Evolutionary conservation across 345 rosid species (phyloP).

Genomic region (Microthlaspi erraticum): DNA sequence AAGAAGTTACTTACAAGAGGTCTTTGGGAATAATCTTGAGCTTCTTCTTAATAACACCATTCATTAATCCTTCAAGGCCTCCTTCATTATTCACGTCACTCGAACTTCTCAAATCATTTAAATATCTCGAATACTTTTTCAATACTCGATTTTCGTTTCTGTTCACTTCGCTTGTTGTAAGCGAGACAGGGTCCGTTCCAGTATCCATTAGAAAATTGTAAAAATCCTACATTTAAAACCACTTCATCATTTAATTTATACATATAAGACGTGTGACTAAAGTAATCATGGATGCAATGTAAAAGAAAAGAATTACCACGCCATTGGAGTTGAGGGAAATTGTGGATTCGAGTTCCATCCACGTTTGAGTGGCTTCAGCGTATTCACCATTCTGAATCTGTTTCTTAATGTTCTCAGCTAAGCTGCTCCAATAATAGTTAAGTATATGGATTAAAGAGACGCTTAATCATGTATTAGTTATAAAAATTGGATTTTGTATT

Average conservation of each 20-base stretch:
- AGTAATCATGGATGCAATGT: neutral
- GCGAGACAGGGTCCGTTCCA: conserved; percentile 54
- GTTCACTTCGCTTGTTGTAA: conserved; percentile 40
- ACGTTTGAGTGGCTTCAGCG: conserved; percentile 62
- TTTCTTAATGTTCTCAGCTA: conserved; percentile 64
- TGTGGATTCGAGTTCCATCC: conserved; percentile 62
- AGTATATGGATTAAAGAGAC: conserved; percentile 13
- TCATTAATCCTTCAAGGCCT: conserved; percentile 61
- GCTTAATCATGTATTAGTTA: neutral
- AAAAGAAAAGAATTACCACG: conserved; percentile 56
- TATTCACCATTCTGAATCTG: conserved; percentile 58
- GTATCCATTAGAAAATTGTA: conserved; percentile 77
- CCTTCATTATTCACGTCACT: conserved; percentile 41
- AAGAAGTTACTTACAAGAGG: conserved; percentile 50
- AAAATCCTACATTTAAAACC: conserved; percentile 58
- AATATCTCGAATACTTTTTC: conserved; percentile 62
- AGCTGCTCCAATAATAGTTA: conserved; percentile 45
- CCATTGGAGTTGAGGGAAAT: conserved; percentile 51
- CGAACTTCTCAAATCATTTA: conserved; percentile 46
- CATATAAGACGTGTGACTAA: conserved; percentile 13
- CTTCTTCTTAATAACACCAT: conserved; percentile 67
- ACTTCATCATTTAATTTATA: neutral
- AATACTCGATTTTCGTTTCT: conserved; percentile 31
- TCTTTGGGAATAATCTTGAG: conserved; percentile 79
- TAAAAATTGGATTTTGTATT: neutral